phyloP scores from a whole-genome alignment of 768 basidiomycete species.

The Naematelia encephala region DNA sequence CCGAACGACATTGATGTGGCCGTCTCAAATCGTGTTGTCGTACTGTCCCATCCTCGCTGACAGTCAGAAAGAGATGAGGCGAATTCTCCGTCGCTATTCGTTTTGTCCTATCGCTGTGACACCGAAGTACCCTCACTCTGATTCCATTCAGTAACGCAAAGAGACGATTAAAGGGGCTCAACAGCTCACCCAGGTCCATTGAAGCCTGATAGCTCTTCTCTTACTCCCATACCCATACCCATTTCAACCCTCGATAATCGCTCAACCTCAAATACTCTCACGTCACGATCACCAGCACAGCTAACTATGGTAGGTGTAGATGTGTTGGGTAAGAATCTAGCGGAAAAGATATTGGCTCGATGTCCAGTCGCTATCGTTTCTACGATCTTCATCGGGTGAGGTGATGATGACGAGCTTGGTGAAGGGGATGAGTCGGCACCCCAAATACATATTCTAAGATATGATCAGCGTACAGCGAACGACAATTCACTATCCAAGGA shows the following conservation, averaged over 20 bases:
- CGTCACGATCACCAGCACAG: conserved; percentile 64
- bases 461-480: no score
- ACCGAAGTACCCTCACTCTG: conserved; percentile 57
- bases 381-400: conserved; percentile 61
- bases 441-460: conserved; percentile 71
- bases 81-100: conserved; percentile 61
- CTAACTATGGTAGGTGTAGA: conserved; percentile 62
- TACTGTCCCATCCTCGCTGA: conserved; percentile 72
- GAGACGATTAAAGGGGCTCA: no score
- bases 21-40: conserved; percentile 80
- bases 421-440: conserved; percentile 56
- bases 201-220: conserved; percentile 15
- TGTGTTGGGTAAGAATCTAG: conserved; percentile 66
- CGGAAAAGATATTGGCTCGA: conserved; percentile 78
- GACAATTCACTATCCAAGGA: not conserved
- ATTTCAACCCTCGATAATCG: conserved; percentile 51
- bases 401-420: conserved; percentile 20
- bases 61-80: conserved; percentile 39
- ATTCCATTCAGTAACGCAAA: no score
- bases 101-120: conserved; percentile 70
- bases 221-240: conserved; percentile 26
- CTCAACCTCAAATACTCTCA: conserved; percentile 72
- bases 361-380: conserved; percentile 76
- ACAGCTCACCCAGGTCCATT: conserved; percentile 38
- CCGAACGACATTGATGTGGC: conserved; percentile 61